Base-by-base conservation (phyloP, 257 asterid genomes). In the Plantago elongata region DNA sequence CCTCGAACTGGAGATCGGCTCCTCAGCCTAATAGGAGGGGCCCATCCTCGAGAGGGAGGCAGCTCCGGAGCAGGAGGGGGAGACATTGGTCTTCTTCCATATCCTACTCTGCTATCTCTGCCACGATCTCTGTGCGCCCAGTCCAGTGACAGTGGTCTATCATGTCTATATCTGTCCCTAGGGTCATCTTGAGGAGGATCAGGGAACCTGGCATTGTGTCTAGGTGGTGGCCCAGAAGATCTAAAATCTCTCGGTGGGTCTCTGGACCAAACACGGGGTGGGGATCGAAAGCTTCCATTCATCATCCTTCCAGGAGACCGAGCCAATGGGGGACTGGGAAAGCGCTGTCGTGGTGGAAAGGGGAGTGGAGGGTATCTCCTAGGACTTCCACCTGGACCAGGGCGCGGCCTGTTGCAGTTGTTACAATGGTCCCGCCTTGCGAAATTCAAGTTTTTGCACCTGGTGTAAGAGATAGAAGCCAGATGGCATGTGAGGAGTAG, bases 391-490 rank as follows among this genome's bases (percentile, higher is more conserved):
- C 72, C 70, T 64, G 81, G 71, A 45, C 40, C 40, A 34, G 77
- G 68, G 27, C 95, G 94, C 48, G 91, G 84, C 78, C 68, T 88
- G 81, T 79, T 81, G 81, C 98, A 91, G 79, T 78, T 88, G 86
- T 88, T 91, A 57, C 96, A 91, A 70, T 69, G 72, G 57, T 91
- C 96, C 50, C 98, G 83, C 72, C 98, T 78, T 11, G 96, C 96
- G 44, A 91, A 88, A 78, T 91, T 91, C 81, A 91, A 72, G 73
- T 91, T 91, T 71, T 83, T 86, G 63, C 98, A 90, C 64, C 95
- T 90, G 81, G 40, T 34, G 40, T 3, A 5, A 34, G 5, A 34
- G 5, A 55, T 37, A 67, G 64, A 65, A 65, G 60, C 48, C 45
- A 57, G 38, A 51, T 54, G 66, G 46, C 46, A 45, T 58, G 50